Evolutionary conservation across 1,139 yeast genomes (phyloP).

Genomic region (Yamadazyma sp.): DNA sequence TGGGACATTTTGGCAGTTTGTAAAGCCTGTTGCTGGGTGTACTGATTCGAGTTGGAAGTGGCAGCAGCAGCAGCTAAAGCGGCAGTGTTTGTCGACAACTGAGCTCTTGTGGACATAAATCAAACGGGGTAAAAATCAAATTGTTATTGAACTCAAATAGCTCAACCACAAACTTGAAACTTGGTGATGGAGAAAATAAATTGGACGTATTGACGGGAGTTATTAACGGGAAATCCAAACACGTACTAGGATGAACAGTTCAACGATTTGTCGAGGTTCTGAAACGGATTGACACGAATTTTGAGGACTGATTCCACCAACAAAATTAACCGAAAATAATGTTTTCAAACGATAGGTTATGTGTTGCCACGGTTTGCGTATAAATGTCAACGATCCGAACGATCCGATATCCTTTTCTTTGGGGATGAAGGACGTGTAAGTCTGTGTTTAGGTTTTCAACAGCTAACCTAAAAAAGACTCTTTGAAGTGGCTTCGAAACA

Average conservation of each 20-base stretch:
- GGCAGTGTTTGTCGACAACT: constrained; percentile 30
- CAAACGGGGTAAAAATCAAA: background rate
- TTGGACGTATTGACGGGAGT: too few relatives aligned
- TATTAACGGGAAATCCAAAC: too few relatives aligned
- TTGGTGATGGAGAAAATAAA: background rate
- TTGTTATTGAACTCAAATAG: background rate
- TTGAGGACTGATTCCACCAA: too few relatives aligned
- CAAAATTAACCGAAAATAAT: constrained; percentile 1
- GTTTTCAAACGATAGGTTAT: background rate
- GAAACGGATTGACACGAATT: too few relatives aligned
- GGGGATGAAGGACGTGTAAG: background rate
- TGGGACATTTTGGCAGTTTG: constrained; percentile 9
- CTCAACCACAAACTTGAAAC: background rate
- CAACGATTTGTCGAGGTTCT: too few relatives aligned
- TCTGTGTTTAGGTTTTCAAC: background rate
- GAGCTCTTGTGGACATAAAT: constrained; percentile 20
- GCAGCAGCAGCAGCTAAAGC: constrained; percentile 38
- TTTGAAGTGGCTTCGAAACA: background rate
- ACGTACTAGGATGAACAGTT: too few relatives aligned
- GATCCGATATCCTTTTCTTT: background rate
- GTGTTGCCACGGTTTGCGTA: background rate
- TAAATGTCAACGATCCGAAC: background rate
- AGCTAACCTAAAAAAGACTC: background rate
- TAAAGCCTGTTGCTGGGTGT: constrained; percentile 7
- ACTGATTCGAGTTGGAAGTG: constrained; percentile 17